Conservation (phyloP, 306 rosid species). For the Styphnolobium japonicum region DNA sequence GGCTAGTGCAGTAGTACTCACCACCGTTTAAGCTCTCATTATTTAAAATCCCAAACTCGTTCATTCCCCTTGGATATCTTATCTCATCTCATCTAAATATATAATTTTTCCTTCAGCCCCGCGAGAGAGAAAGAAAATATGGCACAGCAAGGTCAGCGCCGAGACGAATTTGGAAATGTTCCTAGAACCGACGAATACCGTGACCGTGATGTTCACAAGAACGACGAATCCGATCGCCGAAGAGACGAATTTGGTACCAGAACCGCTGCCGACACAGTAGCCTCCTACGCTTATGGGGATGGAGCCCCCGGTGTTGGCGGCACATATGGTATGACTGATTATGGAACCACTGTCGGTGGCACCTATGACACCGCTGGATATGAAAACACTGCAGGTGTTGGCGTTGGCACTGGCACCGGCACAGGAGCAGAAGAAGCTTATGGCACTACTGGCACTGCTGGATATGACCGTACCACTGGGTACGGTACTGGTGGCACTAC, state of each 20-base stretch:
- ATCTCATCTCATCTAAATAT: not conserved
- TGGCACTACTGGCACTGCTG: no score
- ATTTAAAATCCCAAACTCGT: no score
- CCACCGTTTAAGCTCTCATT: no score
- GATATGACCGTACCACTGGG: no score
- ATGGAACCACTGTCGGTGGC: not conserved
- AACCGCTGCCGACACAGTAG: not conserved
- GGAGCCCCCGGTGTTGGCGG: not conserved
- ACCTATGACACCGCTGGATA: not conserved
- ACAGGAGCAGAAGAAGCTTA: no score
- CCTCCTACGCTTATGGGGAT: conserved; percentile 1
- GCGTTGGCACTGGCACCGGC: not conserved
- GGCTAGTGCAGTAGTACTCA: no score
- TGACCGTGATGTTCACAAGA: not conserved
- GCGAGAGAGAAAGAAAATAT: not conserved
- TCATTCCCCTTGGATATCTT: no score
- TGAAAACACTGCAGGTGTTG: not conserved
- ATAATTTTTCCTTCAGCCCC: not conserved
- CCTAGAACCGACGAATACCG: not conserved
- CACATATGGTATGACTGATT: not conserved
- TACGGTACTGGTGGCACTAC: no score
- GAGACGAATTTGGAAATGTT: not conserved
- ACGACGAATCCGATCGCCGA: not conserved
- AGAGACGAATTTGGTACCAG: not conserved
- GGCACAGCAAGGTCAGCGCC: conserved; percentile 19